These are phyloP conservation scores for Perilla frutescens DNA, from an alignment of 257 asterid genomes.

Conservation along the genomic window DNA sequence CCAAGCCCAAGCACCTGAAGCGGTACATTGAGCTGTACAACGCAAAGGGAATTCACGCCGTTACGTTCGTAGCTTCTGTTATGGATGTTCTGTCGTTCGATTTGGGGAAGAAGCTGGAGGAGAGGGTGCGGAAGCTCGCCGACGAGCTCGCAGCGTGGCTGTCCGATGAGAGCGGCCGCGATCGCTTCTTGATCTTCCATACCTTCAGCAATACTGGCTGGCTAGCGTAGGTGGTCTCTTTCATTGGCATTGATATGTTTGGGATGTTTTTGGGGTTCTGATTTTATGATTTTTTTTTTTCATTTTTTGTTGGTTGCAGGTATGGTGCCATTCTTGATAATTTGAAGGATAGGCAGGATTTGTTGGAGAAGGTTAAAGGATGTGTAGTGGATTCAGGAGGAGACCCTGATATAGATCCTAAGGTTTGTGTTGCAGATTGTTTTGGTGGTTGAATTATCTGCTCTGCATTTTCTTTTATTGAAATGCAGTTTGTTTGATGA, in stretches of 20 bases:
- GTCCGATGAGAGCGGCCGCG: slow-evolving; percentile 53
- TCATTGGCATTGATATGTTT: slow-evolving; percentile 5
- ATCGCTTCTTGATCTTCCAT: slow-evolving; percentile 72
- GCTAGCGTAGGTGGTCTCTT: slow-evolving; percentile 82
- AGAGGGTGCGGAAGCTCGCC: slow-evolving; percentile 57
- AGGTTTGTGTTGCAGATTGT: slow-evolving; percentile 52
- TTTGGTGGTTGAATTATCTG: slow-evolving; percentile 8
- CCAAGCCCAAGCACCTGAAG: slow-evolving; percentile 72
- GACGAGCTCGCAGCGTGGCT: slow-evolving; percentile 67
- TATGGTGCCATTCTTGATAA: slow-evolving; percentile 81
- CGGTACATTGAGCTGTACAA: slow-evolving; percentile 74
- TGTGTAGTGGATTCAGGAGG: slow-evolving; percentile 92
- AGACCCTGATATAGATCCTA: slow-evolving; percentile 83
- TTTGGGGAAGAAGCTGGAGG: slow-evolving; percentile 70
- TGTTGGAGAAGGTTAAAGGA: slow-evolving; percentile 76
- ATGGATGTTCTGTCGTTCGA: slow-evolving; percentile 72
- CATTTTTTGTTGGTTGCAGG: slow-evolving; percentile 38
- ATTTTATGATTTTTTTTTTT: not conserved
- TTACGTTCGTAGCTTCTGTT: slow-evolving; percentile 76
- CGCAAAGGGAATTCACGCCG: slow-evolving; percentile 66
- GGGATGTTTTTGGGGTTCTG: not conserved
- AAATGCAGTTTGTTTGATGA: slow-evolving; percentile 18
- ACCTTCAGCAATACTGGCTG: slow-evolving; percentile 96
- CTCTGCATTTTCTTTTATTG: not conserved
- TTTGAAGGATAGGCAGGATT: slow-evolving; percentile 58